These are phyloP conservation scores for Colletotrichum ledebouriae DNA, from an alignment of 2,329 filamentous ascomycete genomes.

Conservation along the genomic window DNA sequence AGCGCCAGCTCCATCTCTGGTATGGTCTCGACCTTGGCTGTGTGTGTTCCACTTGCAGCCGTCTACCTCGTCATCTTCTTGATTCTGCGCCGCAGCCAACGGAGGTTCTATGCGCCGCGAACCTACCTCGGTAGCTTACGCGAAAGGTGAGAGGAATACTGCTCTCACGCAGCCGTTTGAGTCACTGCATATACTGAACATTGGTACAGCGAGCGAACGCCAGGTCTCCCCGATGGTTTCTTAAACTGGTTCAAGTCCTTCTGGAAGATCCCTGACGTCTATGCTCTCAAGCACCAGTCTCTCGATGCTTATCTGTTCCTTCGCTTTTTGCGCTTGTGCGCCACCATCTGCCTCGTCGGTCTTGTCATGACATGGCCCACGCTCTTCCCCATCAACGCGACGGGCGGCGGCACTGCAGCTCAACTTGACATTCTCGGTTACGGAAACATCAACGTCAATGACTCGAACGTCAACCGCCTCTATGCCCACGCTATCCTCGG, in stretches of 20 bases:
- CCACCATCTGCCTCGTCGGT: slow-evolving; percentile 85
- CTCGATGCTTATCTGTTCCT: slow-evolving; percentile 89
- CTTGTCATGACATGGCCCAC: slow-evolving; percentile 89
- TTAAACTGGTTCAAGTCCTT: slow-evolving; percentile 75
- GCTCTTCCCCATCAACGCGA: slow-evolving; percentile 87
- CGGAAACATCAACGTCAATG: slow-evolving; percentile 75
- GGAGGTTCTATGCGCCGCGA: slow-evolving; percentile 64
- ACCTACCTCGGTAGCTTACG: slow-evolving; percentile 63
- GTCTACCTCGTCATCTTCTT: slow-evolving; percentile 61
- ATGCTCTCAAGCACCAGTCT: slow-evolving; percentile 86
- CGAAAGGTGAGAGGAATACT: slow-evolving; percentile 50
- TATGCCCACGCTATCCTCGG: slow-evolving; percentile 86
- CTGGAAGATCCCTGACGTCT: slow-evolving; percentile 76
- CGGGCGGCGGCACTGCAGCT: slow-evolving; percentile 73
- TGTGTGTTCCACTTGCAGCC: slow-evolving; percentile 61
- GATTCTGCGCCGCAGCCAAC: slow-evolving; percentile 58
- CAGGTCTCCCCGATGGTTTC: slow-evolving; percentile 66
- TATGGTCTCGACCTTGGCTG: slow-evolving; percentile 65
- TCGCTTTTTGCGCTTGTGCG: slow-evolving; percentile 83
- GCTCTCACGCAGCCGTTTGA: neutral
- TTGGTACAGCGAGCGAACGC: slow-evolving; percentile 65
- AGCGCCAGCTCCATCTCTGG: slow-evolving; percentile 45
- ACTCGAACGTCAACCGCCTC: slow-evolving; percentile 71
- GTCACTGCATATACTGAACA: neutral
- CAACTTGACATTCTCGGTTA: slow-evolving; percentile 86